A percentile compares a stretch with the other conserved stretches of the same genome.
These are phyloP conservation scores for Plasmodium fragile DNA, from an alignment of 169 alveolate genomes.

Conservation along the genomic window DNA sequence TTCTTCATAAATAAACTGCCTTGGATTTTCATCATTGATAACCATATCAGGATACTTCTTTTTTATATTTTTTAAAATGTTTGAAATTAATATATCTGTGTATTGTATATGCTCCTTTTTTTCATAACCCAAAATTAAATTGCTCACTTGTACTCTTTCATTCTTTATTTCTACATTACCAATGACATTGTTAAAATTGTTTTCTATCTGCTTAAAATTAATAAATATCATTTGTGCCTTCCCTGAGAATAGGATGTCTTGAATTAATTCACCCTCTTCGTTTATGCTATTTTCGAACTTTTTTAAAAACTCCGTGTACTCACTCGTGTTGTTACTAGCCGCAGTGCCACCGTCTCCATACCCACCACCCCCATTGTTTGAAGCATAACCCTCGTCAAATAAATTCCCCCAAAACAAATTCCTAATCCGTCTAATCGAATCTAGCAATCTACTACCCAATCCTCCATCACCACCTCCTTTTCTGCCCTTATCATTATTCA, in stretches of 20 bases:
- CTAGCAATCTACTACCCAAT: slow-evolving; percentile 4
- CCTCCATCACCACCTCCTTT: not conserved
- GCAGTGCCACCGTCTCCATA: slow-evolving; percentile 2
- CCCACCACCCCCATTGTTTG: not conserved
- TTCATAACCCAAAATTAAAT: slow-evolving; percentile 60
- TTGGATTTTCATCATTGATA: slow-evolving; percentile 73
- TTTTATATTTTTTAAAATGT: slow-evolving; percentile 64
- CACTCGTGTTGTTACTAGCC: slow-evolving; percentile 18
- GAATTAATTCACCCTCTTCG: slow-evolving; percentile 71
- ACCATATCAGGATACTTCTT: slow-evolving; percentile 70
- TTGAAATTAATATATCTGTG: slow-evolving; percentile 62
- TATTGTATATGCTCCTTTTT: slow-evolving; percentile 67
- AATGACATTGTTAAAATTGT: slow-evolving; percentile 42
- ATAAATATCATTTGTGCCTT: slow-evolving; percentile 76
- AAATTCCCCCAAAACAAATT: slow-evolving; percentile 10
- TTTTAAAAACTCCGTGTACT: slow-evolving; percentile 67
- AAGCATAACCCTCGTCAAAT: not conserved
- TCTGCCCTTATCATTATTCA: slow-evolving; percentile 27
- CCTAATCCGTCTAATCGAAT: not conserved
- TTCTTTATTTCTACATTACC: slow-evolving; percentile 62
- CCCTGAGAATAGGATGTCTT: slow-evolving; percentile 49
- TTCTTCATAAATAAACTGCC: slow-evolving; percentile 38
- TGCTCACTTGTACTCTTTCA: slow-evolving; percentile 64
- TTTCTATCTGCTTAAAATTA: slow-evolving; percentile 71
- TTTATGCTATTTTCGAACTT: slow-evolving; percentile 71